phyloP scores from a whole-genome alignment of 768 basidiomycete species.

The Naganishia vaughanmartiniae region DNA sequence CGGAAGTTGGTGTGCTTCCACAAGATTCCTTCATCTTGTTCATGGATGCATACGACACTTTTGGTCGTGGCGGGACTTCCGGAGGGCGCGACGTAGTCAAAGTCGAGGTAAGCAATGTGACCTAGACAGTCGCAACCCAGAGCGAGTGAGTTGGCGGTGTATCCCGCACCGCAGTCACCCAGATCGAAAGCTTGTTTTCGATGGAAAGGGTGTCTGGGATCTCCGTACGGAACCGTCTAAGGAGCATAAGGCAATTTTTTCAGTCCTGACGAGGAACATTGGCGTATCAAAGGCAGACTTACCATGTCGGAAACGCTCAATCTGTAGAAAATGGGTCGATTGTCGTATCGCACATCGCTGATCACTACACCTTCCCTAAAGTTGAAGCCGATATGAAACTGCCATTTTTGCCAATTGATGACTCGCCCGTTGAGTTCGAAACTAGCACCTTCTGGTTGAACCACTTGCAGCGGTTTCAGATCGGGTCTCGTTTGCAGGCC shows the following conservation, averaged over 20 bases:
- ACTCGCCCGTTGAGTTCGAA: constrained; percentile 27
- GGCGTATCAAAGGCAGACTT: not conserved
- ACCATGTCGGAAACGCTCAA: constrained; percentile 41
- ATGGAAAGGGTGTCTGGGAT: constrained; percentile 38
- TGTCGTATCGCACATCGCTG: constrained; percentile 42
- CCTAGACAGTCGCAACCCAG: constrained; percentile 47
- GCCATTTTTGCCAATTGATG: constrained; percentile 38
- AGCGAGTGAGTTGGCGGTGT: constrained; percentile 39
- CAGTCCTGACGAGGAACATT: not conserved
- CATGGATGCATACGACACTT: constrained; percentile 47
- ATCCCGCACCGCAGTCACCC: constrained; percentile 41
- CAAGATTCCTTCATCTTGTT: constrained; percentile 48
- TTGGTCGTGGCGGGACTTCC: constrained; percentile 33
- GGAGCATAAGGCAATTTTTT: not conserved
- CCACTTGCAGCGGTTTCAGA: constrained; percentile 75
- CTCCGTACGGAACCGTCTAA: constrained; percentile 42
- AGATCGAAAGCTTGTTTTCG: constrained; percentile 47
- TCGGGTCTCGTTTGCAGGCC: constrained; percentile 61
- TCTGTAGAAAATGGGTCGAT: constrained; percentile 41
- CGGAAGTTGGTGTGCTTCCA: constrained; percentile 47
- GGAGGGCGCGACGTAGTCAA: constrained; percentile 32
- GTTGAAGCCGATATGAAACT: constrained; percentile 34
- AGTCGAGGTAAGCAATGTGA: constrained; percentile 36
- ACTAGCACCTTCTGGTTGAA: constrained; percentile 85
- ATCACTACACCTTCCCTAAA: constrained; percentile 42